A percentile compares a stretch with the other conserved stretches of the same genome.
Evolutionary conservation across 169 alveolate species (phyloP).

Genomic region (Eimeria necatrix): DNA sequence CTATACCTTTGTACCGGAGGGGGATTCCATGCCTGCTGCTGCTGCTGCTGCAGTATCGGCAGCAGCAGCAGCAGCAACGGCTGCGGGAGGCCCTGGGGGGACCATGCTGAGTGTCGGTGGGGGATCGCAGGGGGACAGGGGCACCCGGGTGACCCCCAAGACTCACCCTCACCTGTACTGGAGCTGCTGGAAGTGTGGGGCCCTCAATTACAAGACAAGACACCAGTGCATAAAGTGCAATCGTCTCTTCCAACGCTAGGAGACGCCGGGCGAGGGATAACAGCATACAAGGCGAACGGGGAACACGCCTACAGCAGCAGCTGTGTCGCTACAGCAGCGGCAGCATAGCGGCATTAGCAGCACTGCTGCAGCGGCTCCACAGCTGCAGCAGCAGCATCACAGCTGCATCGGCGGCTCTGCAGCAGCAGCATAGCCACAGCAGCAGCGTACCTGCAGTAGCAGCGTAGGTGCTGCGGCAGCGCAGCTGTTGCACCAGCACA

Average conservation of each 20-base stretch:
- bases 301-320: too few relatives aligned
- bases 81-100: slow-evolving; percentile 42
- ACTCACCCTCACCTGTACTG: slow-evolving; percentile 79
- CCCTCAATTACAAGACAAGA: slow-evolving; percentile 62
- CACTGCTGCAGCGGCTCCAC: too few relatives aligned
- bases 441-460: too few relatives aligned
- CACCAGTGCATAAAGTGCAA: slow-evolving; percentile 76
- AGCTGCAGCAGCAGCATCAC: too few relatives aligned
- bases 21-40: not conserved
- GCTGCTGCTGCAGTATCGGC: not conserved
- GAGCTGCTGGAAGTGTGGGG: slow-evolving; percentile 78
- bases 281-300: too few relatives aligned
- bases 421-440: too few relatives aligned
- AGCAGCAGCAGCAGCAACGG: not conserved
- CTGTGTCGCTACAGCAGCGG: too few relatives aligned
- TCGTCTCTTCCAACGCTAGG: slow-evolving; percentile 45
- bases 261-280: not conserved
- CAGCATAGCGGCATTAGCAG: too few relatives aligned
- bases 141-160: slow-evolving; percentile 9
- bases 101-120: not conserved
- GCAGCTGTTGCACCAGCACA: too few relatives aligned
- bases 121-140: not conserved
- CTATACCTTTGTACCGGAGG: slow-evolving; percentile 52
- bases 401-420: too few relatives aligned
- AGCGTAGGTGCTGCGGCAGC: too few relatives aligned